These are phyloP conservation scores for Lecanicillium sp. DNA, from an alignment of 2,329 filamentous ascomycete species.

Conservation along the genomic window DNA sequence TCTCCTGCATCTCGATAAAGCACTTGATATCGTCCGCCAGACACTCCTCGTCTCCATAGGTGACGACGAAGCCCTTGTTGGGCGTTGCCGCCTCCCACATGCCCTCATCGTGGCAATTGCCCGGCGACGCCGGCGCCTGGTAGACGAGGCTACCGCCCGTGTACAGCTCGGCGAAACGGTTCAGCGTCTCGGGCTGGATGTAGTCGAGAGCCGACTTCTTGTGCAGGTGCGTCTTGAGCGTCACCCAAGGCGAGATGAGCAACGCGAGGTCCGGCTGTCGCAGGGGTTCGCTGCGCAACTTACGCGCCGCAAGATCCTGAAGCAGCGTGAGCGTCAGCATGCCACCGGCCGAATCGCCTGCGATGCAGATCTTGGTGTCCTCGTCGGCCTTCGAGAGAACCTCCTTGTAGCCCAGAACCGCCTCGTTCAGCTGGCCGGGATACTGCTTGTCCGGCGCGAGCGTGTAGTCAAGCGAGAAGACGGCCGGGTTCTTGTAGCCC, in stretches of 20 bases:
- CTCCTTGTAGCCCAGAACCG: slow-evolving; percentile 64
- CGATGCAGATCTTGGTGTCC: slow-evolving; percentile 60
- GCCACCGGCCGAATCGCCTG: slow-evolving; percentile 75
- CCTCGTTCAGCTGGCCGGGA: slow-evolving; percentile 67
- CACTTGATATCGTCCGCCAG: slow-evolving; percentile 64
- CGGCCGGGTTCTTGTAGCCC: slow-evolving; percentile 68
- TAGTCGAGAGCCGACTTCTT: slow-evolving; percentile 69
- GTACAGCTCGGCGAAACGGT: slow-evolving; percentile 66
- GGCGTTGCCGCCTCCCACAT: slow-evolving; percentile 66
- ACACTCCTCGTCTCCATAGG: slow-evolving; percentile 72
- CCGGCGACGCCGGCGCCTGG: slow-evolving; percentile 52
- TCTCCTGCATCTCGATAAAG: slow-evolving; percentile 50
- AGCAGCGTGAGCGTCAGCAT: slow-evolving; percentile 68
- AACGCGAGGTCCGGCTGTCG: slow-evolving; percentile 49
- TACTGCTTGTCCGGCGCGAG: slow-evolving; percentile 69
- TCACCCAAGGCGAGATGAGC: slow-evolving; percentile 77
- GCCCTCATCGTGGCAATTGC: slow-evolving; percentile 56
- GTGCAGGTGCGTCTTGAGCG: slow-evolving; percentile 62
- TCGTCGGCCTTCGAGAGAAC: slow-evolving; percentile 54
- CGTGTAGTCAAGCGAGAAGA: slow-evolving; percentile 76
- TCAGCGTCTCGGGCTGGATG: slow-evolving; percentile 59
- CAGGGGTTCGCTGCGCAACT: slow-evolving; percentile 14
- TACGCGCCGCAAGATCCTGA: slow-evolving; percentile 51
- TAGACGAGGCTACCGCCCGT: slow-evolving; percentile 35
- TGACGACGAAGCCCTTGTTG: slow-evolving; percentile 58